Conservation (phyloP, 2,329 filamentous ascomycete species). For the Colletotrichum tropicale region DNA sequence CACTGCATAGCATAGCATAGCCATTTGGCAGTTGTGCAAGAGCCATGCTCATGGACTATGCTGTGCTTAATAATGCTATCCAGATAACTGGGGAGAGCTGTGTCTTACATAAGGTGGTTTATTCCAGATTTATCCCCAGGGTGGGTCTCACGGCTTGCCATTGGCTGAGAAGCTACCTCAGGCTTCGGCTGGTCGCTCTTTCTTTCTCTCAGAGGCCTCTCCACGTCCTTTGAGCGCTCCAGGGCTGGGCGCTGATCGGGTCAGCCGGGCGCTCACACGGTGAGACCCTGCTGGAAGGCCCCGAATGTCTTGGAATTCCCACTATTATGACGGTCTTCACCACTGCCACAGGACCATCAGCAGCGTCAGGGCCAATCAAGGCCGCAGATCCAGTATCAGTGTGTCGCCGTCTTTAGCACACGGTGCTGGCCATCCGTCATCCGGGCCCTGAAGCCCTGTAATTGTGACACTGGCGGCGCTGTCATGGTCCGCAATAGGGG, state of each 20-base stretch:
- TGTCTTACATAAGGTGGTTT: constrained; percentile 3
- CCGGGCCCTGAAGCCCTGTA: background rate
- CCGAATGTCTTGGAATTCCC: background rate
- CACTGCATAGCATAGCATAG: background rate
- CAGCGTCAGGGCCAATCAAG: background rate
- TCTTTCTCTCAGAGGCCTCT: background rate
- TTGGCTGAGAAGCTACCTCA: background rate
- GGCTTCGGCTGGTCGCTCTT: background rate
- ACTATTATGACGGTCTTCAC: constrained; percentile 10
- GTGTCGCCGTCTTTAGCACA: background rate
- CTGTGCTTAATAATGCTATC: background rate
- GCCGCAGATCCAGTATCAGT: background rate
- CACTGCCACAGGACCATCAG: background rate
- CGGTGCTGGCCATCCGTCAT: background rate
- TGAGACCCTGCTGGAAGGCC: constrained; percentile 1
- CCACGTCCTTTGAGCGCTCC: background rate
- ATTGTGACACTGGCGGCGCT: background rate
- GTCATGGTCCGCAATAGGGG: background rate
- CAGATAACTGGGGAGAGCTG: background rate
- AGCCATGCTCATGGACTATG: background rate
- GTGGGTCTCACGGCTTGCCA: background rate
- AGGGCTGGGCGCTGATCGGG: background rate
- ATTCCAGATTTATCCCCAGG: background rate
- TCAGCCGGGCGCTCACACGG: constrained; percentile 17
- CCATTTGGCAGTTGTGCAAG: background rate